Conservation (phyloP, 2,329 filamentous ascomycete species). For the Talaromyces atroroseus region DNA sequence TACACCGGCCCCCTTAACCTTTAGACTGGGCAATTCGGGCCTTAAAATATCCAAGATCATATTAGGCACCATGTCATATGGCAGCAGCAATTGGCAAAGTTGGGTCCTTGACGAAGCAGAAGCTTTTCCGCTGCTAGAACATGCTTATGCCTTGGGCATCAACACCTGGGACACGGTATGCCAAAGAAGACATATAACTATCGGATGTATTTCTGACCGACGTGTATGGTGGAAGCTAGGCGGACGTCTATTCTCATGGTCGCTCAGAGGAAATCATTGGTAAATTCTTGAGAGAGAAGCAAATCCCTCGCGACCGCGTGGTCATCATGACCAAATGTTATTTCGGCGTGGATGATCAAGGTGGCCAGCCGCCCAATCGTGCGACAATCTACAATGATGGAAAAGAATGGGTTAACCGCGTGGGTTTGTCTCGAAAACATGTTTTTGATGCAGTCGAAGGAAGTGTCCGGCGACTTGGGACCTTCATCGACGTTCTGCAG, state of each 20-base stretch:
- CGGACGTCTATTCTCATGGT: slow-evolving; percentile 50
- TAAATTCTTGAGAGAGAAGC: slow-evolving; percentile 22
- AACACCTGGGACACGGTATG: slow-evolving; percentile 42
- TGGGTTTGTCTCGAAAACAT: slow-evolving; percentile 52
- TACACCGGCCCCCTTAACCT: no score
- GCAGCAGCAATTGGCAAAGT: slow-evolving; percentile 31
- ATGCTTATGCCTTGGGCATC: slow-evolving; percentile 34
- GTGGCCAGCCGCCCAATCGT: no score
- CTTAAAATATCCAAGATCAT: slow-evolving; percentile 54
- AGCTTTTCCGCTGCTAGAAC: slow-evolving; percentile 29
- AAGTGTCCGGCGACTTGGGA: slow-evolving; percentile 42
- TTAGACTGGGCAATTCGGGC: slow-evolving; percentile 49
- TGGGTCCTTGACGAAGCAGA: slow-evolving; percentile 35
- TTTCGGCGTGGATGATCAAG: not conserved
- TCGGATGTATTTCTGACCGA: no score
- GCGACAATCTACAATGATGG: not conserved
- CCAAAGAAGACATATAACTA: no score
- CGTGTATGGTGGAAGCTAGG: no score
- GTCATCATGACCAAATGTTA: slow-evolving; percentile 24
- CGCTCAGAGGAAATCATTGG: slow-evolving; percentile 48
- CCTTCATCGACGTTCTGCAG: slow-evolving; percentile 49
- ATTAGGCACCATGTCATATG: slow-evolving; percentile 50
- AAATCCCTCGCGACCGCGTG: slow-evolving; percentile 18
- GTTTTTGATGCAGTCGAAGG: slow-evolving; percentile 57
- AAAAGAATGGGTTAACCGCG: slow-evolving; percentile 10